Percentiles rank a stretch among this genome's conserved stretches.
Conservation (phyloP, 1,139 yeast species). For the Blastobotrys niveus region DNA sequence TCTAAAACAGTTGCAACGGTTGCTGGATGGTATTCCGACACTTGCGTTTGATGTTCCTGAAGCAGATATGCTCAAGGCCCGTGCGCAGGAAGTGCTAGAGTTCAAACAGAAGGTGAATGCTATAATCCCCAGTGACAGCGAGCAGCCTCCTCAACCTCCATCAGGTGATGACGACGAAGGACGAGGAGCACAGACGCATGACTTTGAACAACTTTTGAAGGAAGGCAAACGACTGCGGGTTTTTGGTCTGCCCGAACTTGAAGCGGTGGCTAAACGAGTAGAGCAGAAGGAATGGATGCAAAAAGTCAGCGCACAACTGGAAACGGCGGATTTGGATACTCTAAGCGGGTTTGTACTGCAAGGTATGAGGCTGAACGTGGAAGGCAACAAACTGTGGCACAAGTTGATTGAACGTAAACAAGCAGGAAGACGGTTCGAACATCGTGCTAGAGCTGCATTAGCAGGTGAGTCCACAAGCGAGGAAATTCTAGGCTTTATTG, state of each 20-base stretch:
- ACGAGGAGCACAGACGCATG: neutral
- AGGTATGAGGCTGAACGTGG: constrained; percentile 35
- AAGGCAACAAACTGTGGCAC: constrained; percentile 18
- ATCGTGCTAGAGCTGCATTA: constrained; percentile 1
- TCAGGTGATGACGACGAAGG: neutral
- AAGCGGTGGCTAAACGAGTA: constrained; percentile 45
- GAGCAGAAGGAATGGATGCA: constrained; percentile 48
- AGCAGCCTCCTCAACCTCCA: too few relatives aligned
- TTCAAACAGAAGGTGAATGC: constrained; percentile 48
- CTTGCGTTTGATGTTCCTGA: constrained; percentile 48
- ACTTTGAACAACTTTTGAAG: constrained; percentile 32
- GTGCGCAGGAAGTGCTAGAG: constrained; percentile 48
- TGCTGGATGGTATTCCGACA: constrained; percentile 46
- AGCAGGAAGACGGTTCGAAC: constrained; percentile 21
- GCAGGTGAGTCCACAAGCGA: neutral
- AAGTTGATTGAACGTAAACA: constrained; percentile 17
- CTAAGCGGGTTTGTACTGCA: constrained; percentile 38
- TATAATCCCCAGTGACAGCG: too few relatives aligned
- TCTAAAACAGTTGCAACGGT: constrained; percentile 29
- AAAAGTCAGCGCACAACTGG: constrained; percentile 27
- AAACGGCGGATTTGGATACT: constrained; percentile 31
- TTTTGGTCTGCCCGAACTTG: constrained; percentile 47
- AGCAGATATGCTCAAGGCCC: constrained; percentile 52
- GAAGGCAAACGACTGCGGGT: constrained; percentile 59
- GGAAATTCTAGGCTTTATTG: constrained; percentile 3